Percentiles rank a stretch among this genome's conserved stretches.
phyloP scores from a whole-genome alignment of 2,329 filamentous ascomycete genomes.

The Cladophialophora bantiana region DNA sequence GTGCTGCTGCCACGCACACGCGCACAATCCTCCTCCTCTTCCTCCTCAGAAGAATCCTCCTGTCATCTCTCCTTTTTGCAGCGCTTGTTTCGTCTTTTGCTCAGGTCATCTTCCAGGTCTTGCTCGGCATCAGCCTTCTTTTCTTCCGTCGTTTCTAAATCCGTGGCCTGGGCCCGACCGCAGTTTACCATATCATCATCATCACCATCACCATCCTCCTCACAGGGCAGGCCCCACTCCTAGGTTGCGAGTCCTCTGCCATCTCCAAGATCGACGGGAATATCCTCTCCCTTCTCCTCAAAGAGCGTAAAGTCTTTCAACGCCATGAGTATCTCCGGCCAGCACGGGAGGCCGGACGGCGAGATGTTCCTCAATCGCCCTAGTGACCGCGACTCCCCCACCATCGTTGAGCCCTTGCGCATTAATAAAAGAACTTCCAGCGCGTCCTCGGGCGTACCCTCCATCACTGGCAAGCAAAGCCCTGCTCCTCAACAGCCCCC shows the following conservation, averaged over 20 bases:
- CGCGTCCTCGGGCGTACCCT: slow-evolving; percentile 53
- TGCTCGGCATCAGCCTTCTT: slow-evolving; percentile 7
- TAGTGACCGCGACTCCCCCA: slow-evolving; percentile 71
- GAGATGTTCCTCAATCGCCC: slow-evolving; percentile 76
- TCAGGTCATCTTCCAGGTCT: slow-evolving; percentile 22
- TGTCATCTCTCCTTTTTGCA: slow-evolving; percentile 19
- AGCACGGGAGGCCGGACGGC: slow-evolving; percentile 74
- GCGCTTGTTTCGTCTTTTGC: slow-evolving; percentile 25
- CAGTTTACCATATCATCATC: slow-evolving; percentile 6
- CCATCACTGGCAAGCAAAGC: slow-evolving; percentile 45
- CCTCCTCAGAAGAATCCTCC: neutral
- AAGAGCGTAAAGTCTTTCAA: slow-evolving; percentile 5
- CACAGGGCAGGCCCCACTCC: slow-evolving; percentile 8
- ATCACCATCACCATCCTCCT: slow-evolving; percentile 6
- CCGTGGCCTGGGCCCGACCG: slow-evolving; percentile 21
- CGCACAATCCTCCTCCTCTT: neutral
- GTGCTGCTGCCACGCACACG: neutral
- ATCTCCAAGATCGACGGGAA: neutral
- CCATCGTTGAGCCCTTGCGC: slow-evolving; percentile 76
- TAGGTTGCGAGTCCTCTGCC: slow-evolving; percentile 7
- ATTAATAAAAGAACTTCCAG: slow-evolving; percentile 80
- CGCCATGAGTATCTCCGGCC: slow-evolving; percentile 55
- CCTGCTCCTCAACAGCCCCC: slow-evolving; percentile 57
- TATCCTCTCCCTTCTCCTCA: neutral
- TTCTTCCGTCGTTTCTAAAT: slow-evolving; percentile 17